Evolutionary conservation across 202 grass and related monocot genomes (phyloP), one percentile per base, ranked within the genome.

Genomic region (Elaeis oleifera): DNA sequence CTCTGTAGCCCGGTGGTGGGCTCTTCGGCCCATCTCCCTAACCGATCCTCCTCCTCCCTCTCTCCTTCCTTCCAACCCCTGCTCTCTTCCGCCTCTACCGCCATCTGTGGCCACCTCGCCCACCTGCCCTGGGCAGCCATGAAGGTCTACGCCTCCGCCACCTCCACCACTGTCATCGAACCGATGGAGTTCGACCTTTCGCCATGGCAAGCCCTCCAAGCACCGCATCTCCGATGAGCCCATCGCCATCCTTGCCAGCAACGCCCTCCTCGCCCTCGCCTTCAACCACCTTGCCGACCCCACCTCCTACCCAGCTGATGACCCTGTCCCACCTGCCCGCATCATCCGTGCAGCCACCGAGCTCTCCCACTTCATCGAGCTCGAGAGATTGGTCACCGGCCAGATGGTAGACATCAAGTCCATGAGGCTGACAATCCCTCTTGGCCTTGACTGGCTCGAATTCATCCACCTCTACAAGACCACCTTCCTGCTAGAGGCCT

Each of bases 401-500:
- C 86, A 85, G 72, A 81, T 88, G 55, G 84, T 90, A 22, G 91
- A 96, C 81, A 78, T 96, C 57, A 87, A 88, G 80, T 82, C 83
- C 72, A 96, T 87, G 0, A 84, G 91, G 18, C 76, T 74, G 19
- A 49, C 49, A 39, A 76, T 71, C 72, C 18, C 49, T 0, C 81
- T 88, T 60, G 60, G 69, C 17, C 75, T 96, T 4, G 91, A 90
- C 7, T 81, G 60, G 17, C 91, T 96, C 0, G 81, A 96, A 66
- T 90, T 85, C 76, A 90, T 96, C 71, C 91, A 96, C 64, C 77
- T 96, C 26, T 84, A 90, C 84, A 96, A 96, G 76, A 96, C 91
- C 3, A 87, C 91, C 19, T 81, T 81, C 21, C 85, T 96, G 63
- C 76, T 96, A 5, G 87, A 96, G 79, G 91, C 84, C 9, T 85